These are phyloP conservation scores for Neoarthrinium moseri DNA, from an alignment of 2,329 filamentous ascomycete genomes.

Conservation along the genomic window DNA sequence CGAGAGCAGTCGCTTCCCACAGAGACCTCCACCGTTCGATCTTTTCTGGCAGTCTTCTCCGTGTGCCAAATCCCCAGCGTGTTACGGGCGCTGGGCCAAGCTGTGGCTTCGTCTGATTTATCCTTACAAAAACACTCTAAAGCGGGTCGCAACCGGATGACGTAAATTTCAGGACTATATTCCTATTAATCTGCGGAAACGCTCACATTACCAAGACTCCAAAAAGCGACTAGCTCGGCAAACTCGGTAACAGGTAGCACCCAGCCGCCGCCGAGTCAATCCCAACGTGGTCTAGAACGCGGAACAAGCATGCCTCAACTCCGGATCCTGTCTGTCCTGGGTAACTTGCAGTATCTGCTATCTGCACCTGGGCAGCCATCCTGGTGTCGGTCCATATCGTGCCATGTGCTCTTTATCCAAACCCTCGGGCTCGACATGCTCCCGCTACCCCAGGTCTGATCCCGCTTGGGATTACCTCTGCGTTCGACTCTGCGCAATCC, in stretches of 20 bases:
- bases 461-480: background rate
- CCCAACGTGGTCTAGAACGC: no score
- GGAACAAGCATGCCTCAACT: no score
- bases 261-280: no score
- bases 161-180: slow-evolving; percentile 9
- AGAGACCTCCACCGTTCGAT: background rate
- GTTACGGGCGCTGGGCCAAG: background rate
- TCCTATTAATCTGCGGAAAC: slow-evolving; percentile 9
- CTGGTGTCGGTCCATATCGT: slow-evolving; percentile 2
- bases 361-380: no score
- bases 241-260: slow-evolving; percentile 1
- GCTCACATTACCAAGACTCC: slow-evolving; percentile 1
- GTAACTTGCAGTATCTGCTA: no score
- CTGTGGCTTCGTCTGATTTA: slow-evolving; percentile 3
- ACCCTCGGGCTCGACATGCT: background rate
- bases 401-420: slow-evolving; percentile 4
- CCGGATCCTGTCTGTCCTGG: no score
- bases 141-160: slow-evolving; percentile 9
- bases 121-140: slow-evolving; percentile 10
- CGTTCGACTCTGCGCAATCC: background rate
- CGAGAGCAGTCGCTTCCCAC: background rate
- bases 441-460: background rate
- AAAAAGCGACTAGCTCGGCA: slow-evolving; percentile 1
- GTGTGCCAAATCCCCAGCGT: no score
- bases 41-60: background rate